Evolutionary conservation across 345 rosid species (phyloP).

Genomic region (Jatropha curcas): DNA sequence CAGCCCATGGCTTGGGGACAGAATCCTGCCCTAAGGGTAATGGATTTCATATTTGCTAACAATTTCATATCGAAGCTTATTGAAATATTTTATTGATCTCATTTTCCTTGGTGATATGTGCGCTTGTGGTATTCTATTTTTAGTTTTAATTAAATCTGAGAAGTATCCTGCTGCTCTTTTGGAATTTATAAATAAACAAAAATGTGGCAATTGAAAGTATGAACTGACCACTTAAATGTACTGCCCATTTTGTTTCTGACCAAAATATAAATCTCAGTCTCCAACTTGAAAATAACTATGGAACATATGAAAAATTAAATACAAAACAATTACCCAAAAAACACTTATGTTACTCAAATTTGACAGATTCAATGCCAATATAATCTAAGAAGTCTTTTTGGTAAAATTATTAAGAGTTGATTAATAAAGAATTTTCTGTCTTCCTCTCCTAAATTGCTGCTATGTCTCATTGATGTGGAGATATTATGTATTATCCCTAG

Average conservation of each 20-base stretch:
- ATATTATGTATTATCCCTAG: background rate
- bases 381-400: background rate
- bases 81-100: background rate
- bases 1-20: constrained; percentile 99
- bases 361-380: background rate
- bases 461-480: background rate
- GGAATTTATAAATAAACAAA: background rate
- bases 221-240: no score
- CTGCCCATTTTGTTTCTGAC: background rate
- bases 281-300: background rate
- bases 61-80: background rate
- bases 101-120: background rate
- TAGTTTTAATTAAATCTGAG: background rate
- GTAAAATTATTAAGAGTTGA: background rate
- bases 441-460: background rate
- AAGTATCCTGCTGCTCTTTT: background rate
- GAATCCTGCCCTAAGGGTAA: constrained; percentile 96
- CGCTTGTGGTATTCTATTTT: background rate
- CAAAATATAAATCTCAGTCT: background rate
- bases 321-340: background rate
- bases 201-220: background rate
- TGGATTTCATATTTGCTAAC: constrained; percentile 2
- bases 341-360: background rate
- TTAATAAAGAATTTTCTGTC: background rate
- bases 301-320: background rate